Percentiles rank a stretch among this genome's conserved stretches.
phyloP scores from a whole-genome alignment of 1,284 basidiomycete species.

The Pseudomicrostroma phylloplanum region DNA sequence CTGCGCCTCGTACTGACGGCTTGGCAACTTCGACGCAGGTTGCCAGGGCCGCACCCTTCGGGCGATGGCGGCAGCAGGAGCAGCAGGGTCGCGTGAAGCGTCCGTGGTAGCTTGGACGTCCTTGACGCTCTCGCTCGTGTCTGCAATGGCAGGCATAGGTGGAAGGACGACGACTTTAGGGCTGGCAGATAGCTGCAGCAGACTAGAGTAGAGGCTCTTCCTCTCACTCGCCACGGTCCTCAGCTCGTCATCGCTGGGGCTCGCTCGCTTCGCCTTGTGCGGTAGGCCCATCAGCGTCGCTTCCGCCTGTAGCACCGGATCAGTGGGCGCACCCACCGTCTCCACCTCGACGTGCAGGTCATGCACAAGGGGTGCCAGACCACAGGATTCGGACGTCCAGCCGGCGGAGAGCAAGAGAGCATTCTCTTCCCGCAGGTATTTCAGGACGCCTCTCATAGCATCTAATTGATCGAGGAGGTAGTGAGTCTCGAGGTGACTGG shows the following conservation, averaged over 20 bases:
- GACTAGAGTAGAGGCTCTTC: slow-evolving; percentile 10
- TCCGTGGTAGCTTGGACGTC: not conserved
- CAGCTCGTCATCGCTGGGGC: slow-evolving; percentile 6
- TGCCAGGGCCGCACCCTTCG: not conserved
- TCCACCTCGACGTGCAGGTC: not conserved
- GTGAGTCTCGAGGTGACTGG: slow-evolving; percentile 26
- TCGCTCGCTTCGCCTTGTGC: not conserved
- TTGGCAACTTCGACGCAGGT: slow-evolving; percentile 1
- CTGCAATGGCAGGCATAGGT: not conserved
- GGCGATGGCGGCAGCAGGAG: not conserved
- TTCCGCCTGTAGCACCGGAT: not conserved
- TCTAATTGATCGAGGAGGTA: slow-evolving; percentile 62
- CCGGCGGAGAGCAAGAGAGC: slow-evolving; percentile 83
- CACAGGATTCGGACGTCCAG: slow-evolving; percentile 70
- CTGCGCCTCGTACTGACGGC: slow-evolving; percentile 7
- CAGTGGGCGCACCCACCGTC: not conserved
- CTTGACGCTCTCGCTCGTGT: not conserved
- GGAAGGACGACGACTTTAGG: slow-evolving; percentile 35
- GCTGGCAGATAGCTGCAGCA: slow-evolving; percentile 17
- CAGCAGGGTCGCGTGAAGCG: not conserved
- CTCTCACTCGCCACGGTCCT: slow-evolving; percentile 10
- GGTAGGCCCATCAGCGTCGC: slow-evolving; percentile 4
- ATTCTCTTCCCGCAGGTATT: slow-evolving; percentile 85
- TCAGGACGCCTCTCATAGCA: slow-evolving; percentile 77
- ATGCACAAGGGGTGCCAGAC: slow-evolving; percentile 55